These are phyloP conservation scores for Nitzschia sp. DNA, from an alignment of 108 stramenopile genomes.

Conservation along the genomic window DNA sequence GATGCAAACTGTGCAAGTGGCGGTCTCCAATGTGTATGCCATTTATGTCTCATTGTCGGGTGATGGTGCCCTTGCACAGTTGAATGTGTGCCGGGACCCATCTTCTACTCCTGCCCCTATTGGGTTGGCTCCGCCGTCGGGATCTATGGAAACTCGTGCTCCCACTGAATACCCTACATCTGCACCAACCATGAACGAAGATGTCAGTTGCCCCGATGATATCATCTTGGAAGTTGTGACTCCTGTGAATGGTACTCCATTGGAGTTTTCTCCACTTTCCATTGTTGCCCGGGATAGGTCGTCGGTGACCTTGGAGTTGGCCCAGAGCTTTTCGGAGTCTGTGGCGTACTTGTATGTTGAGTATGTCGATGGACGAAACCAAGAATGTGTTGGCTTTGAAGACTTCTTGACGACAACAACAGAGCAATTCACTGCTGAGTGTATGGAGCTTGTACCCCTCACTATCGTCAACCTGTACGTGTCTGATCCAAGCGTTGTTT, in stretches of 20 bases:
- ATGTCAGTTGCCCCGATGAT: not conserved
- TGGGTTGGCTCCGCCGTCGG: not conserved
- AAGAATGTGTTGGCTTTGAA: not conserved
- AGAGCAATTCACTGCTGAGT: slow-evolving; percentile 4
- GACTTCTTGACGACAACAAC: not conserved
- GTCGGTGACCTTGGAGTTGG: not conserved
- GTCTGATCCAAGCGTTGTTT: not conserved
- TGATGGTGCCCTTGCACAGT: not conserved
- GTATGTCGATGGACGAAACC: not conserved
- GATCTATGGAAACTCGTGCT: not conserved
- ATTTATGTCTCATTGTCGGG: not conserved
- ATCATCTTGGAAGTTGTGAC: not conserved
- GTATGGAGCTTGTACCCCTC: slow-evolving; percentile 3
- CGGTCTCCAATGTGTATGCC: not conserved
- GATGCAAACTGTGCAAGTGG: not conserved
- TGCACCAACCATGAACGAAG: slow-evolving; percentile 3
- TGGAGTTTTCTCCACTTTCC: not conserved
- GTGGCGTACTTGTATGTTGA: not conserved
- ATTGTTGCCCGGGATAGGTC: not conserved
- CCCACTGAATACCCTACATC: slow-evolving; percentile 1
- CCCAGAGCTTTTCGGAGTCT: not conserved
- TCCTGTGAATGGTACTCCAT: not conserved
- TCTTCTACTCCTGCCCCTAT: not conserved
- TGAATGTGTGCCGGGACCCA: slow-evolving; percentile 12
- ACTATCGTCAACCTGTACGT: slow-evolving; percentile 10